Percentiles rank a stretch among this genome's conserved stretches.
phyloP scores from a whole-genome alignment of 1,284 basidiomycete genomes.

The Trametes hirsuta region DNA sequence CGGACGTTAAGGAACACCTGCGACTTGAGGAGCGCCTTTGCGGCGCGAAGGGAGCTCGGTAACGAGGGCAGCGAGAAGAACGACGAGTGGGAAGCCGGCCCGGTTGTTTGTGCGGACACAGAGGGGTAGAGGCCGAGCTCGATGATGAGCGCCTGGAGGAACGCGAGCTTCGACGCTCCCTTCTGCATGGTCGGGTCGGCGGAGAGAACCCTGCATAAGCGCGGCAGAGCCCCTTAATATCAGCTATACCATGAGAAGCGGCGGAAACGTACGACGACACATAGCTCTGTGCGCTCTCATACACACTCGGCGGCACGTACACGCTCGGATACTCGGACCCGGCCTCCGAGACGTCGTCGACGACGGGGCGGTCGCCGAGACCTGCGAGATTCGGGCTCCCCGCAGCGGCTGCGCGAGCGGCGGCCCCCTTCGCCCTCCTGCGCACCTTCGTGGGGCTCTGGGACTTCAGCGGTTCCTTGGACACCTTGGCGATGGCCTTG shows the following conservation, averaged over 20 bases:
- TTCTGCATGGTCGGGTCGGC: constrained; percentile 48
- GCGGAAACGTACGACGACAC: constrained; percentile 35
- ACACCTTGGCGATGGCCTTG: constrained; percentile 15
- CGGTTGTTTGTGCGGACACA: not conserved
- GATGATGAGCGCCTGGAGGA: constrained; percentile 47
- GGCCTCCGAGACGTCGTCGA: constrained; percentile 55
- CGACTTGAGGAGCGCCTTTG: constrained; percentile 64
- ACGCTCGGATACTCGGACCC: constrained; percentile 39
- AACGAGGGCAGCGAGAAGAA: constrained; percentile 40
- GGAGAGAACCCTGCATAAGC: constrained; percentile 50
- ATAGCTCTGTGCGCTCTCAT: constrained; percentile 57
- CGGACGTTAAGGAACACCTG: constrained; percentile 69
- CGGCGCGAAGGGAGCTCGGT: constrained; percentile 61
- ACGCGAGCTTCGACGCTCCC: constrained; percentile 44
- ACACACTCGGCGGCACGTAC: constrained; percentile 36
- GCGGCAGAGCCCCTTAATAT: not conserved
- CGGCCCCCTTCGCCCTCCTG: constrained; percentile 27
- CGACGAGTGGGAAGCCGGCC: constrained; percentile 42
- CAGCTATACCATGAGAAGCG: not conserved
- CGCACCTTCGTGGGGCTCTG: constrained; percentile 17
- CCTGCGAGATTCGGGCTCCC: constrained; percentile 18
- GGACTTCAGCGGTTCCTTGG: constrained; percentile 9
- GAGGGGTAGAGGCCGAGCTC: constrained; percentile 43
- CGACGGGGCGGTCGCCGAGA: constrained; percentile 44
- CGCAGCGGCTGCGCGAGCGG: constrained; percentile 13